Evolutionary conservation across 768 basidiomycete genomes (phyloP), one percentile per base, ranked within the genome.

Genomic region (Tylopilus vinaceipallidus): DNA sequence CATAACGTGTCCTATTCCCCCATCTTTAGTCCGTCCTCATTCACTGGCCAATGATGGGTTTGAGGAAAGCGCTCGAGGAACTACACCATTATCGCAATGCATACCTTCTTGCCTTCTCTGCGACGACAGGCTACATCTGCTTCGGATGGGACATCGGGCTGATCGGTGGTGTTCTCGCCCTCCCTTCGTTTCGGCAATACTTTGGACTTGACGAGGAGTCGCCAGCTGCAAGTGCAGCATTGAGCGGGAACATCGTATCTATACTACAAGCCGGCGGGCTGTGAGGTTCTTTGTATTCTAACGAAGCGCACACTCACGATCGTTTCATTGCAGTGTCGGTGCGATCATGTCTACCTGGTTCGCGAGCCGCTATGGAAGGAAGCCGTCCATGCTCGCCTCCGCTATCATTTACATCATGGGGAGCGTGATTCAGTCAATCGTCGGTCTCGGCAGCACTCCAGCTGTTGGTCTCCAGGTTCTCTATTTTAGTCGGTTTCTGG

Each of bases 401-500:
- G 65, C 63, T 6, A 13, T 63, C 32, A 48, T 73, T 41, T 74
- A 63, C 49, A 16, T 72, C 37, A 29, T 74, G 30, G 73, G 71
- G 27, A 65, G 64, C 20, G 42, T 60, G 17, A 60, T 73, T 43
- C 72, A 74, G 35, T 56, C 63, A 16, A 58, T 66, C 45, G 59
- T 65, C 17, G 69, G 68, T 7, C 53, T 72, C n/a, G 67, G 70
- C 23, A 64, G 55, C 37, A 55, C 61, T 32, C 45, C 57, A 4
- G 43, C 47, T 8, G 51, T 58, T 3, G 68, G 62, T 14, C 55
- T 71, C n/a, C 39, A 64, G 19, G 16, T 71, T 2, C 53, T 71
- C 9, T 71, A 63, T 47, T 58, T 70, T 41, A 56, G 65, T 42
- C 73, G 77, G 9, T 79, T 79, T 67, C 54, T 82, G 0, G 67